Conservation (phyloP, 2,329 filamentous ascomycete genomes). For the Chlorencoelia australis region DNA sequence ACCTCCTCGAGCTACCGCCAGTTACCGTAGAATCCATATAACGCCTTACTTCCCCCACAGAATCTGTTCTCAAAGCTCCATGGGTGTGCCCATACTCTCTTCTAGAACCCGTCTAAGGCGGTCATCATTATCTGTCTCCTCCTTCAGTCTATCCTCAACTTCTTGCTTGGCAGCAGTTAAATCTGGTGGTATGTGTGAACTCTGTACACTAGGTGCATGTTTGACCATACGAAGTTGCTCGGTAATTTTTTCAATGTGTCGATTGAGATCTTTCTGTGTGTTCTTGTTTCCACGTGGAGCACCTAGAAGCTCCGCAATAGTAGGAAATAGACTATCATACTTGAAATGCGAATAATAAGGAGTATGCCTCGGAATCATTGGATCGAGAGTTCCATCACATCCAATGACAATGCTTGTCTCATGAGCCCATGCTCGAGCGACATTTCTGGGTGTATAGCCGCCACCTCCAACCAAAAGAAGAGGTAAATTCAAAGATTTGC, state of each 20-base stretch:
- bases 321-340: conserved; percentile 78
- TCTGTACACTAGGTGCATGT: conserved; percentile 78
- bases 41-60: no score
- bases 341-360: conserved; percentile 85
- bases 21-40: no score
- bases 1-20: no score
- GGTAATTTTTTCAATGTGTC: conserved; percentile 66
- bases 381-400: conserved; percentile 57
- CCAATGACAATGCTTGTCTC: conserved; percentile 87
- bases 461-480: conserved; percentile 88
- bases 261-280: conserved; percentile 61
- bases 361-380: conserved; percentile 67
- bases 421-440: conserved; percentile 92
- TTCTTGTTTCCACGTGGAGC: conserved; percentile 69
- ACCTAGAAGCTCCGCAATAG: conserved; percentile 60
- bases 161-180: conserved; percentile 57
- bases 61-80: no score
- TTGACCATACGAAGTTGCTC: conserved; percentile 83
- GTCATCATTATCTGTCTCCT: conserved; percentile 50
- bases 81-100: conserved; percentile 44
- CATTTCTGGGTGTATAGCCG: conserved; percentile 93
- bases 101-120: conserved; percentile 42
- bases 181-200: conserved; percentile 70
- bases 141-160: conserved; percentile 56
- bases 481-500: conserved; percentile 71